Evolutionary conservation across 352 stramenopile genomes (phyloP), one percentile per base, ranked within the genome.

Genomic region (Achlya hypogyna): DNA sequence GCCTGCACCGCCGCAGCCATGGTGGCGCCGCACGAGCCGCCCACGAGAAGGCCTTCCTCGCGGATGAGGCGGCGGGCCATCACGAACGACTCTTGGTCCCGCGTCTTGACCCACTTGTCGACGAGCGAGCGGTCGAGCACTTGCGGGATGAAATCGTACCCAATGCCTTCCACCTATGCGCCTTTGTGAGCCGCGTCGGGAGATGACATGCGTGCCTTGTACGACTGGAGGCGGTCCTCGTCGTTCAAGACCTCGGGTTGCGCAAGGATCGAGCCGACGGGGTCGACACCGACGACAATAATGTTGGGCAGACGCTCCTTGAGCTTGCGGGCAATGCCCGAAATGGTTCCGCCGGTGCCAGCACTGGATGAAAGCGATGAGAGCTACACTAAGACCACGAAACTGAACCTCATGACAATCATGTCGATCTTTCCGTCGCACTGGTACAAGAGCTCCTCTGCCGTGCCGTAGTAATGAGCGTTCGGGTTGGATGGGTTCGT

Each of bases 131-230:
- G 86, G 73, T 98, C 87, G 22, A 98, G 81, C 23, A 98, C 96
- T 12, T 91, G 76, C 6, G 96, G 96, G 43, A 98, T 96, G 67
- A 98, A 98, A 69, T 98, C 96, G 75, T 98, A 98, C 43, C 96
- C 93, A 64, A 98, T 98, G 6, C 96, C 96, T 75, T 98, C 93
- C 14, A 98, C 93, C n/a, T n/a, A n/a, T 65, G 65, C 90, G 74
- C 9, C 75, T 51, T 14, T 22, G 27, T 56, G 5, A 54, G 14
- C n/a, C 5, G 47, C 35, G 16, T 29, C 27, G 29, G 9, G 56
- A 32, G 2, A 40, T 16, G 53, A 5, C 43, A 28, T n/a, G n/a
- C n/a, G n/a, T n/a, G n/a, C n/a, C 72, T 91, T 81, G 77, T 98
- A 98, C 18, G 86, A 58, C 51, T 86, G 71, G 27, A 97, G 75